Base-by-base conservation (phyloP, 169 alveolate species). In the Plasmodium ovale region DNA sequence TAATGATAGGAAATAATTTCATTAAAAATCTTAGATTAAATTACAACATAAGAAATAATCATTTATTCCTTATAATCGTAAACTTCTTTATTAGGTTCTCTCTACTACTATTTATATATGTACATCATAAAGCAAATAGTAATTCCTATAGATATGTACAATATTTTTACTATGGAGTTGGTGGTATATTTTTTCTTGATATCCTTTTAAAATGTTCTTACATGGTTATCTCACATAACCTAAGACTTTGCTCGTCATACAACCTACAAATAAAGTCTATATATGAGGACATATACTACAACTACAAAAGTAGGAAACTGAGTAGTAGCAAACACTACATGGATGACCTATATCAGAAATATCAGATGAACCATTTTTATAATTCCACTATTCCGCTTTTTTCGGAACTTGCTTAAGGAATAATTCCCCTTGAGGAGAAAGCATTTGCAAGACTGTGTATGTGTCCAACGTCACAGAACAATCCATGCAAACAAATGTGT, bases 1-100 rank as follows among this genome's bases (percentile, higher is more conserved):
- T 77, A 35, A 60, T 77, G 27, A 27, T 77, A 23, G 88, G 88
- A 77, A 77, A 77, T 77, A 77, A 77, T 47, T 77, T 77, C 53
- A 60, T 77, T 4, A 77, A 77, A 47, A 77, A 77, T 77, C 31
- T 77, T 2, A 31, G 88, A 53, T 51, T 77, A 4, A 77, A 77
- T 62, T 77, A 77, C 31, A 59, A 77, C 47, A 47, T 77, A 77
- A 77, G 72, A 25, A 77, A 77, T 37, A 64, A 23, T 14, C 88
- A 77, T 49, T 7, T 77, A 16, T 23, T 77, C 9, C 68, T 60
- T 37, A 59, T 77, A 47, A 14, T 59, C 44, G 19, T 64, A 9
- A 49, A 42, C 12, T 53, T 62, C n/a, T 29, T 77, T 16, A 60
- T 56, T 14, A 64, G 88, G 47, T 77, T 77, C 37, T 31, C 72